phyloP scores from a whole-genome alignment of 2,329 filamentous ascomycete species.

The Shiraia bambusicola region DNA sequence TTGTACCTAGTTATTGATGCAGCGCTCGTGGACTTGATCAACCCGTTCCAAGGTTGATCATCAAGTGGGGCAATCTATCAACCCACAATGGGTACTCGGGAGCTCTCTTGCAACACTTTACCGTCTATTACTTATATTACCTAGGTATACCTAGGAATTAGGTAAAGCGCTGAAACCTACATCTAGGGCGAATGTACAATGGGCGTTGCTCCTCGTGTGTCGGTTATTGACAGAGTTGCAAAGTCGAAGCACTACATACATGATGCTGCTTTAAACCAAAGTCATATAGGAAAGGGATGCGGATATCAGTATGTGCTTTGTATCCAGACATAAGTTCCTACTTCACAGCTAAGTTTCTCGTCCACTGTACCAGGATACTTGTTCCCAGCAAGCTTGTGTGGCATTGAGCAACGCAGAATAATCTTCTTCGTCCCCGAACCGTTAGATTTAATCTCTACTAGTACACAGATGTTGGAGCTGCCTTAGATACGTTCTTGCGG shows the following conservation, averaged over 20 bases:
- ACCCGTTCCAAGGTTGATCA: too few relatives aligned
- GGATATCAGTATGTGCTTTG: constrained; percentile 33
- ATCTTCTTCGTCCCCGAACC: constrained; percentile 22
- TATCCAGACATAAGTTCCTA: constrained; percentile 39
- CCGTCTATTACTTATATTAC: too few relatives aligned
- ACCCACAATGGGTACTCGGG: too few relatives aligned
- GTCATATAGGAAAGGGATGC: constrained; percentile 28
- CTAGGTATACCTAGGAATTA: too few relatives aligned
- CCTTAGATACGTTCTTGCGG: constrained; percentile 34
- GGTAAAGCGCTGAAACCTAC: constrained; percentile 1
- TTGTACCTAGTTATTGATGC: too few relatives aligned
- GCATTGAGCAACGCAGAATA: constrained; percentile 12
- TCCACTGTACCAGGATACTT: constrained; percentile 31
- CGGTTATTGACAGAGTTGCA: neutral
- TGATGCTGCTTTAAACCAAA: constrained; percentile 29
- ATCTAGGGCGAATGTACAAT: constrained; percentile 4
- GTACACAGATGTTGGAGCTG: constrained; percentile 43
- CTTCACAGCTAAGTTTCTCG: constrained; percentile 40
- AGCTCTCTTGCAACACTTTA: too few relatives aligned
- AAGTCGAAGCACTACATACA: constrained; percentile 5
- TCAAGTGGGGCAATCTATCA: too few relatives aligned
- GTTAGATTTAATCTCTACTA: constrained; percentile 28
- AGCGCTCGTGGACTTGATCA: too few relatives aligned
- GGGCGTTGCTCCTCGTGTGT: constrained; percentile 1
- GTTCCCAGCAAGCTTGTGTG: constrained; percentile 9